phyloP scores from a whole-genome alignment of 768 basidiomycete genomes.

The Boletus speciosus region DNA sequence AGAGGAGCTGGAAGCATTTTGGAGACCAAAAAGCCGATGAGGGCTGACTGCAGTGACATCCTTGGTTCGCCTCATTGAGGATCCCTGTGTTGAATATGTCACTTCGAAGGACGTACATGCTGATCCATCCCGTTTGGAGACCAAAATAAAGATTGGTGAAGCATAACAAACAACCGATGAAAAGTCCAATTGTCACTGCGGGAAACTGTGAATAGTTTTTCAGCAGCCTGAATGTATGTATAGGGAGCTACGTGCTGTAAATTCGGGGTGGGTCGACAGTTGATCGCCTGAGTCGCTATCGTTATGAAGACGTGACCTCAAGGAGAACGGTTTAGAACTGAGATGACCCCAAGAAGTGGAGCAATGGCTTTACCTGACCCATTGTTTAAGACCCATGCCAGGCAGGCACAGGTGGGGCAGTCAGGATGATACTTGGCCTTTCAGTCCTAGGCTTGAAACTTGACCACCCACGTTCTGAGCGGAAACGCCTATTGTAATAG shows the following conservation, averaged over 20 bases:
- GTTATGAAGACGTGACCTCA: slow-evolving; percentile 4
- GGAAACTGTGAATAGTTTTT: slow-evolving; percentile 27
- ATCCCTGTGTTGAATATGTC: not conserved
- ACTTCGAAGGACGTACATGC: slow-evolving; percentile 51
- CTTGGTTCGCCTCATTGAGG: slow-evolving; percentile 36
- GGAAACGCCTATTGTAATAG: not conserved
- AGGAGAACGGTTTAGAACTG: not conserved
- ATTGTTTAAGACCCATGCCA: slow-evolving; percentile 16
- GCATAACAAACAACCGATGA: slow-evolving; percentile 83
- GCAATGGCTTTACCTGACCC: slow-evolving; percentile 21
- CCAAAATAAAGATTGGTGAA: slow-evolving; percentile 91
- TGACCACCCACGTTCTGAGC: not conserved
- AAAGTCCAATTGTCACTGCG: slow-evolving; percentile 74
- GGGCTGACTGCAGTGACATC: slow-evolving; percentile 95
- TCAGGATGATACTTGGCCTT: too few species aligned
- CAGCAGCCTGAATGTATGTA: not conserved
- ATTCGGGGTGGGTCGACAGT: slow-evolving; percentile 22
- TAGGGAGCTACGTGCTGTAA: slow-evolving; percentile 23
- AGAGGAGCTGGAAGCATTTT: slow-evolving; percentile 67
- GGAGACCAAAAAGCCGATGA: slow-evolving; percentile 88
- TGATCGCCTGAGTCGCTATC: not conserved
- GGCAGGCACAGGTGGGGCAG: too few species aligned
- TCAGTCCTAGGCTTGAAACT: not conserved
- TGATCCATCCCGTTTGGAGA: slow-evolving; percentile 87
- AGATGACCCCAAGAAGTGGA: not conserved